Evolutionary conservation across 768 basidiomycete genomes (phyloP), one percentile per base, ranked within the genome.

Genomic region (Termitomyces sp.): DNA sequence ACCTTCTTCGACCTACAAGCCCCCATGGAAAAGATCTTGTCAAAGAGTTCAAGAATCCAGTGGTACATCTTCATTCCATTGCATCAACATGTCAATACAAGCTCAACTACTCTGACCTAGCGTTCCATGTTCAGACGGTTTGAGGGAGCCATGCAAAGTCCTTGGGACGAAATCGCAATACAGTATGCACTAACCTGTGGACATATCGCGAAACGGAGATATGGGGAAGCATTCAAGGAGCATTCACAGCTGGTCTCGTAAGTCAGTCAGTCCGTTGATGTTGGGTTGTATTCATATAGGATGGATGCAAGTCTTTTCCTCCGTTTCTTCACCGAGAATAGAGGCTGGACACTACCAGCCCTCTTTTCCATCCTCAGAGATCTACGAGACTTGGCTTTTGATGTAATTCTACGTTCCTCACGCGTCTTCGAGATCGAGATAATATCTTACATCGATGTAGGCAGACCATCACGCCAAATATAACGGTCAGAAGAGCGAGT

Each of bases 121-220:
- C 73, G 73, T 35, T 65, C 66, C 24, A 71, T 71, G 16, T 67
- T 82, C 54, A 71, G 70, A 42, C 65, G 63, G 36, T 89, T 87
- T 64, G 78, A 85, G 64, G 87, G 84, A 10, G 80, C 79, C 55
- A 81, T 93, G 66, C 78, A 82, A 56, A 73, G 70, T 48, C 92
- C 92, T 6, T 94, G 92, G 90, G 90, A 92, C 60, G 92, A 93
- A 53, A 87, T 94, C 63, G 84, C 88, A 8, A 82, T 92, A 50
- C 86, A 90, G 67, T 93, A 93, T 68, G 84, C 92, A 18, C 72
- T 92, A 63, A 85, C 87, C 24, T 86, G 88, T 59, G 80, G 81
- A 32, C 81, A 89, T 69, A 80, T 86, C 40, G 85, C 84, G 42
- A 87, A 84, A 64, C 81, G 84, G 64, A 77, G 86, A 43, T 78